Percentiles rank a stretch among this genome's conserved stretches.
These are phyloP conservation scores for Hylodesmum podocarpum DNA, from an alignment of 306 rosid species.

Conservation along the genomic window DNA sequence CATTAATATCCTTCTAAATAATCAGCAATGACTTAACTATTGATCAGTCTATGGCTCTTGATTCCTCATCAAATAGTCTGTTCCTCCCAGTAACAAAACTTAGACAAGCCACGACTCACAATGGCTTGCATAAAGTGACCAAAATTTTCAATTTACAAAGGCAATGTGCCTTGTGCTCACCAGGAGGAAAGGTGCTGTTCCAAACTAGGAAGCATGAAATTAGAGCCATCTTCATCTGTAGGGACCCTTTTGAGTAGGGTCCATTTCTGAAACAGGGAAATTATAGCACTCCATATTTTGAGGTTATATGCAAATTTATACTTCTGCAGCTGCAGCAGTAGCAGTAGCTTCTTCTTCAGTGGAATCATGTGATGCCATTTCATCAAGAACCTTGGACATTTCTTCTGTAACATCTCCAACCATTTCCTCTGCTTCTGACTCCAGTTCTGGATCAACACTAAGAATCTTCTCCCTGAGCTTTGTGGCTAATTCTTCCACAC, in stretches of 20 bases:
- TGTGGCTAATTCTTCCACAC: conserved; percentile 39
- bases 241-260: not conserved
- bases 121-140: conserved; percentile 30
- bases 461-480: conserved; percentile 78
- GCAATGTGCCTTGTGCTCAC: not conserved
- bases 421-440: conserved; percentile 27
- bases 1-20: not conserved
- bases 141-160: conserved; percentile 32
- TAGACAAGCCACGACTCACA: conserved; percentile 19
- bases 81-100: conserved; percentile 38
- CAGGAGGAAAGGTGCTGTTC: conserved; percentile 15
- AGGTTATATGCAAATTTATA: conserved; percentile 32
- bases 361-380: conserved; percentile 45
- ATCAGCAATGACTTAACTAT: not conserved
- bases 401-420: conserved; percentile 43
- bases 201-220: conserved; percentile 32
- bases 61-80: conserved; percentile 12
- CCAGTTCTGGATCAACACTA: conserved; percentile 29
- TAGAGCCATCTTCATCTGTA: not conserved
- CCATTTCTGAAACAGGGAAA: conserved; percentile 3
- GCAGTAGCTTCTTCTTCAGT: conserved; percentile 61
- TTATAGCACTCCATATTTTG: not conserved
- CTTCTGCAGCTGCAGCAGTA: conserved; percentile 51
- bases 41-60: conserved; percentile 5
- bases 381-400: no score